Percentiles rank a stretch among this genome's conserved stretches.
These are phyloP conservation scores for Pigoraptor vietnamica DNA, from an alignment of 78 protist genomes.

Conservation along the genomic window DNA sequence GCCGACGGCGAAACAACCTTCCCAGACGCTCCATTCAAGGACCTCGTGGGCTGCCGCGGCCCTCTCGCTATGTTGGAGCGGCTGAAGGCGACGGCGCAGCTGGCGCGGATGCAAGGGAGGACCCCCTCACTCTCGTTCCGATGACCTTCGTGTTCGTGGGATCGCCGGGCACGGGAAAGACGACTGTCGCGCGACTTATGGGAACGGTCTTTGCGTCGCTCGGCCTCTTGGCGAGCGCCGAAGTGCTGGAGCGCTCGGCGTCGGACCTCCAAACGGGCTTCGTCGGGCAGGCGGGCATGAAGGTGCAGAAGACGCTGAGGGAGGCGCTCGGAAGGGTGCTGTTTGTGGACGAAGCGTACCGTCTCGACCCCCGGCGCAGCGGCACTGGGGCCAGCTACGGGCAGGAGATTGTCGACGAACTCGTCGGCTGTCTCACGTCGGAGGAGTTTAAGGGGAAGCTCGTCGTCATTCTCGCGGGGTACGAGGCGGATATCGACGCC, in stretches of 20 bases:
- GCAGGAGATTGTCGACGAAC: background rate
- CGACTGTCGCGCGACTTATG: constrained; percentile 37
- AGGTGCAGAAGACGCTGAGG: background rate
- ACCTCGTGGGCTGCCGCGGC: background rate
- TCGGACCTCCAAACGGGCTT: constrained; percentile 22
- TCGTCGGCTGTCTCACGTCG: background rate
- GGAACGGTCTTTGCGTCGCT: background rate
- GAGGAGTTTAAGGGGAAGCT: background rate
- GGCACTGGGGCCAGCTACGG: background rate
- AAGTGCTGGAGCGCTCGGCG: constrained; percentile 4
- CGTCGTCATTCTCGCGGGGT: constrained; percentile 33
- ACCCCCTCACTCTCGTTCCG: background rate
- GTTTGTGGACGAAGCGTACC: constrained; percentile 57
- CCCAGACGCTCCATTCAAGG: background rate
- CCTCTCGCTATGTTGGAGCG: background rate
- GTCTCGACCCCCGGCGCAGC: background rate
- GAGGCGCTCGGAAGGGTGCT: constrained; percentile 33
- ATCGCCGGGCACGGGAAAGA: constrained; percentile 50
- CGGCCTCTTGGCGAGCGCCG: constrained; percentile 2
- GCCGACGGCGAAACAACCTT: background rate
- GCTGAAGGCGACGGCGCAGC: background rate
- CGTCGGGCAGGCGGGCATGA: constrained; percentile 26
- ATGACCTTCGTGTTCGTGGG: background rate
- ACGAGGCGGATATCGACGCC: constrained; percentile 6
- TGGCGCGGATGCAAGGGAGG: background rate